A percentile compares a stretch with the other conserved stretches of the same genome.
phyloP scores from a whole-genome alignment of 169 alveolate species.

The Plasmodium inui region DNA sequence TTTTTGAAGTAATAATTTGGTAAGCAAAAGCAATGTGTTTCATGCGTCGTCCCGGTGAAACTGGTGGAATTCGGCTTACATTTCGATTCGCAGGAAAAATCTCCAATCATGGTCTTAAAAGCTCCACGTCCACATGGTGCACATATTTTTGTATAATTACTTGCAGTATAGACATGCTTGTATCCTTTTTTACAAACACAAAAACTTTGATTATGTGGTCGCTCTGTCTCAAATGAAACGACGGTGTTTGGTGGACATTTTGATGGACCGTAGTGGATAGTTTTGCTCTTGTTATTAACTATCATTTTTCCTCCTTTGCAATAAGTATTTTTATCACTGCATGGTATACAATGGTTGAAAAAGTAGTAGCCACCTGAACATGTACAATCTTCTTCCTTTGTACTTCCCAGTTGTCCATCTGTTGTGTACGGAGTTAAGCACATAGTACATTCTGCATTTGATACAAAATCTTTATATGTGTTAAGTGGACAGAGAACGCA shows the following conservation, averaged over 20 bases:
- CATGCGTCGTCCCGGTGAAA: conserved; percentile 77
- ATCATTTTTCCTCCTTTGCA: conserved; percentile 89
- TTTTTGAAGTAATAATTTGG: conserved; percentile 78
- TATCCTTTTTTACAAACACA: conserved; percentile 72
- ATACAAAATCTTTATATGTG: conserved; percentile 79
- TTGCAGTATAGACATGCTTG: conserved; percentile 54
- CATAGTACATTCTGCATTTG: conserved; percentile 79
- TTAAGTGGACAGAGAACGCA: conserved; percentile 79
- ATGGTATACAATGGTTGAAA: conserved; percentile 81
- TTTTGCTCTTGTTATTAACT: conserved; percentile 61
- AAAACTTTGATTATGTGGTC: conserved; percentile 76
- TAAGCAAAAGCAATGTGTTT: conserved; percentile 82
- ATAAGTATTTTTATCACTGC: conserved; percentile 80
- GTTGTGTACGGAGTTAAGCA: conserved; percentile 80
- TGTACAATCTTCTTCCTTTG: conserved; percentile 79
- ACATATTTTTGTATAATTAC: conserved; percentile 74
- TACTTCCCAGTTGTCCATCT: conserved; percentile 75
- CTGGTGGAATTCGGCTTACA: conserved; percentile 80
- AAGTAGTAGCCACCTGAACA: conserved; percentile 82
- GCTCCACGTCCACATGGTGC: conserved; percentile 80
- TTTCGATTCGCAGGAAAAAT: conserved; percentile 77
- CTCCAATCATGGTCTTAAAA: conserved; percentile 81
- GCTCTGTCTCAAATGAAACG: conserved; percentile 86
- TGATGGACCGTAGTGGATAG: conserved; percentile 80
- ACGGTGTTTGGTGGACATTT: conserved; percentile 86